Evolutionary conservation across 306 rosid genomes (phyloP).

Genomic region (Dalbergia oliveri): DNA sequence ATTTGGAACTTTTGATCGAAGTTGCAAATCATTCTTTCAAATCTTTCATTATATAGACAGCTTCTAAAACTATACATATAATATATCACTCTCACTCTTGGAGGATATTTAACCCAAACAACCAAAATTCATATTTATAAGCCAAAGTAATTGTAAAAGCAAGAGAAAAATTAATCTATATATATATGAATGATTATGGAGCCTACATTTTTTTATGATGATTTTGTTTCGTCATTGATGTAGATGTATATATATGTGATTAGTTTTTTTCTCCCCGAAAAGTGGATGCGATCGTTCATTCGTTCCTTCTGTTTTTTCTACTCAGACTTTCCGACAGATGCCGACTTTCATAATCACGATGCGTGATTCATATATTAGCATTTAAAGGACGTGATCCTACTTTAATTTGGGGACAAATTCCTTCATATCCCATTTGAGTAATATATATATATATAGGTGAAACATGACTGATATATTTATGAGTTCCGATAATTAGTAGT

Average conservation of each 20-base stretch:
- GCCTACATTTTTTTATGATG: not conserved
- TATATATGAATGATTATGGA: too few relatives aligned
- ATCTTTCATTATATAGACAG: too few relatives aligned
- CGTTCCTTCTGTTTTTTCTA: not conserved
- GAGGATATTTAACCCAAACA: too few relatives aligned
- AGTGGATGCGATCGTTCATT: not conserved
- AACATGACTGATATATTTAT: not conserved
- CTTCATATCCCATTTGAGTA: too few relatives aligned
- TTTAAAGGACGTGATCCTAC: slow-evolving; percentile 2
- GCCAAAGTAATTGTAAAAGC: too few relatives aligned
- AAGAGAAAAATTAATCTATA: too few relatives aligned
- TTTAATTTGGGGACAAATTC: not conserved
- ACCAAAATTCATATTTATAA: too few relatives aligned
- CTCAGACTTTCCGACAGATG: slow-evolving; percentile 20
- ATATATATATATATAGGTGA: not conserved
- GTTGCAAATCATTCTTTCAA: too few relatives aligned
- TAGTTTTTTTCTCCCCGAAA: not conserved
- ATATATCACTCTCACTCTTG: too few relatives aligned
- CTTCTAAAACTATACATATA: too few relatives aligned
- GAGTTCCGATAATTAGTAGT: too few relatives aligned
- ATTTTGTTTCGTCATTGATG: not conserved
- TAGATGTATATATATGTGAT: not conserved
- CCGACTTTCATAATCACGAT: not conserved
- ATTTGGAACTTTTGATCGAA: too few relatives aligned
- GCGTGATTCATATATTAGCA: not conserved